phyloP scores from a whole-genome alignment of 208 protist genomes.

The Wallacemonas rigidus region DNA sequence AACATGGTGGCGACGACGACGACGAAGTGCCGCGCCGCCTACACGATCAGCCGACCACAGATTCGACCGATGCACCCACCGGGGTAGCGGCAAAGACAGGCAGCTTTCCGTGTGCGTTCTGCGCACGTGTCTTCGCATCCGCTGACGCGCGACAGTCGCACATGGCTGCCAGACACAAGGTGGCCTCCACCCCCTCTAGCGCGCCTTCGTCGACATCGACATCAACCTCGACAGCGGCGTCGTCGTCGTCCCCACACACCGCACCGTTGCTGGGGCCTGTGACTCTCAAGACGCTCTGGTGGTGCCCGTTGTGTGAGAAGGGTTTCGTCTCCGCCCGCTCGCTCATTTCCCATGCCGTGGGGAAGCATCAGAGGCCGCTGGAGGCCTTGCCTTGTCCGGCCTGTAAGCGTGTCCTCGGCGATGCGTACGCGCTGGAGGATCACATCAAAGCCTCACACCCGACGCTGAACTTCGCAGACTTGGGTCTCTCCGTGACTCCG shows the following conservation, averaged over 20 bases:
- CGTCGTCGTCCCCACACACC: neutral
- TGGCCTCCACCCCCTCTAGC: neutral
- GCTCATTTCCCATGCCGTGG: slow-evolving; percentile 52
- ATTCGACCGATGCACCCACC: too few relatives aligned
- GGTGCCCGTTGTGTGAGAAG: slow-evolving; percentile 79
- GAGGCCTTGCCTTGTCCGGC: slow-evolving; percentile 70
- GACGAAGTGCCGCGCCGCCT: too few relatives aligned
- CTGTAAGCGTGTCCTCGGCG: slow-evolving; percentile 76
- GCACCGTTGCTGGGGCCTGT: slow-evolving; percentile 14
- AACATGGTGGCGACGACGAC: too few relatives aligned
- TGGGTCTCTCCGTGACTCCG: slow-evolving; percentile 47
- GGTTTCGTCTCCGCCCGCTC: slow-evolving; percentile 59
- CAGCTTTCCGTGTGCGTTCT: slow-evolving; percentile 52
- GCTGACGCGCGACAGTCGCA: slow-evolving; percentile 42
- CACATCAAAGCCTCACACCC: slow-evolving; percentile 63
- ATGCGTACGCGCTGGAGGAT: slow-evolving; percentile 59
- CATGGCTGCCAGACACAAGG: slow-evolving; percentile 44
- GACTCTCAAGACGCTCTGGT: slow-evolving; percentile 63
- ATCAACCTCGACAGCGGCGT: neutral
- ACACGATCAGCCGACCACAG: too few relatives aligned
- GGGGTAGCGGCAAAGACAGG: neutral
- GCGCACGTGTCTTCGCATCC: slow-evolving; percentile 40
- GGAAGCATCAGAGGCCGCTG: slow-evolving; percentile 54
- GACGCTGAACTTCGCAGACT: slow-evolving; percentile 38
- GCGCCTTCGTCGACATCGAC: neutral